Evolutionary conservation across 2,329 filamentous ascomycete species (phyloP), one percentile per base, ranked within the genome.

Genomic region (Hirsutella thompsonii): DNA sequence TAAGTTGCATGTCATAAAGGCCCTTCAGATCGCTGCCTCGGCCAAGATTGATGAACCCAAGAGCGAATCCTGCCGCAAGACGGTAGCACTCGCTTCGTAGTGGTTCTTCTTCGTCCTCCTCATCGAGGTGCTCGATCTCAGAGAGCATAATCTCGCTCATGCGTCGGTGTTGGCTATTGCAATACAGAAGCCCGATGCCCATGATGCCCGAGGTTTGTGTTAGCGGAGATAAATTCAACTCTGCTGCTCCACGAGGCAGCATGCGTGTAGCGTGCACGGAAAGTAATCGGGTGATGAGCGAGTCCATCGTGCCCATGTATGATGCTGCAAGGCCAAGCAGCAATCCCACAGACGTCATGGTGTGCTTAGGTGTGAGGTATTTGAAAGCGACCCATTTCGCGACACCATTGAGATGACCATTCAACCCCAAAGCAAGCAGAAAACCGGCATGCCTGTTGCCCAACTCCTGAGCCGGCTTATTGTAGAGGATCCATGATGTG

Each of bases 101-200:
- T 19, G 80, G 79, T 52, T 94, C 86, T 43, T 89, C 83, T 44
- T 95, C 89, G 40, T 90, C 83, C 30, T 84, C 74, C 20, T 70
- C 66, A 36, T 92, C 87, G 39, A 87, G 73, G 47, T 89, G 83
- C 57, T 95, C 88, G 45, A 98, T 92, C 58, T 98, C 92, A 0
- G 90, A 96, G 39, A 98, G 76, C 87, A 98, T 95, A 16, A 96
- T 87, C 58, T 98, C 92, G 55, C 88, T 96, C 92, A 98, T 98
- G 30, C 93, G 81, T 23, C 93, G 83, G 62, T 98, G 93, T 54
- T 96, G 90, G 21, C 89, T 95, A 56, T 89, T 83, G 62, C 83
- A 93, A 60, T 96, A 98, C 1, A 98, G 69, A 33, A 98, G 65
- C 0, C 92, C 92, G 49, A 98, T 94, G 2, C 92, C 92, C 87